Percentiles rank a stretch among this genome's conserved stretches.
phyloP scores from a whole-genome alignment of 306 rosid species.

The Acacia acuminata region DNA sequence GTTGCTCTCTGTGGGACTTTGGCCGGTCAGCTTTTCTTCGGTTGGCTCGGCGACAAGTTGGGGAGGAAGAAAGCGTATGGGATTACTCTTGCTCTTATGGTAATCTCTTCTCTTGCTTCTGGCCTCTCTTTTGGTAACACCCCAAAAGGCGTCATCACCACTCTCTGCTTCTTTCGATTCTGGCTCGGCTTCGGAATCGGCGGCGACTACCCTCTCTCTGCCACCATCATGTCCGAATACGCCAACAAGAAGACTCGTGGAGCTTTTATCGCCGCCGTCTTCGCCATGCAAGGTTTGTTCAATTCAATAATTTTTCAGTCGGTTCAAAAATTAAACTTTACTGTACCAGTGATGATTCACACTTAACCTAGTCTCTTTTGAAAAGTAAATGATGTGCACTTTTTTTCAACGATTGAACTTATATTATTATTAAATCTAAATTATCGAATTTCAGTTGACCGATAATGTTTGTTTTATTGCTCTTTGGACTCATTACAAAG shows the following conservation, averaged over 20 bases:
- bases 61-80: slow-evolving; percentile 52
- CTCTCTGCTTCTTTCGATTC: slow-evolving; percentile 54
- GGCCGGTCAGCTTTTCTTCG: slow-evolving; percentile 41
- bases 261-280: slow-evolving; percentile 43
- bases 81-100: slow-evolving; percentile 52
- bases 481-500: background rate
- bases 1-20: slow-evolving; percentile 51
- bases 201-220: slow-evolving; percentile 56
- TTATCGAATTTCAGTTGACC: background rate
- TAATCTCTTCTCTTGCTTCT: slow-evolving; percentile 40
- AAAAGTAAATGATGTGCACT: background rate
- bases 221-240: slow-evolving; percentile 58
- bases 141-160: slow-evolving; percentile 31
- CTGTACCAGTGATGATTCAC: background rate
- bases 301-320: background rate
- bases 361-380: background rate
- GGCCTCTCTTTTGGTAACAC: slow-evolving; percentile 48
- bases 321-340: background rate
- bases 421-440: background rate
- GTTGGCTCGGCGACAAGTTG: slow-evolving; percentile 56
- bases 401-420: background rate
- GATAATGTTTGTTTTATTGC: background rate
- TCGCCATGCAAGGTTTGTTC: slow-evolving; percentile 53
- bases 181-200: slow-evolving; percentile 60
- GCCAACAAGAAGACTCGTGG: slow-evolving; percentile 47